Conservation (phyloP, 1,139 yeast genomes). For the Yamadazyma sp. region DNA sequence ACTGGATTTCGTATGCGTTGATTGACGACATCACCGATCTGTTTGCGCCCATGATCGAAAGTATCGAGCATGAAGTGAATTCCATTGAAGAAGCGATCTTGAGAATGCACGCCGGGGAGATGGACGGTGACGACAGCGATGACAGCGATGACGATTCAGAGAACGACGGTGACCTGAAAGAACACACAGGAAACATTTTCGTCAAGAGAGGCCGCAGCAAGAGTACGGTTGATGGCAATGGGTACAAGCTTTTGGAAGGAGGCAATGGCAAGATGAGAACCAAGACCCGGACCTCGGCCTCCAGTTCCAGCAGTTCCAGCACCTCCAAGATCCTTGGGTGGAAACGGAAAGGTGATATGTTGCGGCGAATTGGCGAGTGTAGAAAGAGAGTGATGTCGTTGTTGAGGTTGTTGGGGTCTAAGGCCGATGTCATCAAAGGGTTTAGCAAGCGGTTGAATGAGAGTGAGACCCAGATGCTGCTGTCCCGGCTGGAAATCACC, state of each 20-base stretch:
- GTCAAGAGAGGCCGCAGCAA: conserved; percentile 39
- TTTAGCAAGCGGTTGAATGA: conserved; percentile 90
- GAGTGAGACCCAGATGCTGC: conserved; percentile 46
- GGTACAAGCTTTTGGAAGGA: conserved; percentile 9
- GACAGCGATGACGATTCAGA: conserved; percentile 35
- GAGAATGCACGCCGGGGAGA: conserved; percentile 74
- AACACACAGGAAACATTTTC: conserved; percentile 24
- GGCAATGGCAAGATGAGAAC: conserved; percentile 7
- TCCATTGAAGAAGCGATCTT: conserved; percentile 88
- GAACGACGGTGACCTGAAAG: conserved; percentile 6
- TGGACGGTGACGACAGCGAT: conserved; percentile 44
- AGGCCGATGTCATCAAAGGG: conserved; percentile 95
- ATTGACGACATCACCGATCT: conserved; percentile 97
- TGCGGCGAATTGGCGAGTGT: conserved; percentile 91
- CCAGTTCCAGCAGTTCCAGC: conserved; percentile 29
- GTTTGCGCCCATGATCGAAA: conserved; percentile 93
- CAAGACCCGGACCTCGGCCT: conserved; percentile 12
- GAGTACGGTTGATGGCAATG: conserved; percentile 37
- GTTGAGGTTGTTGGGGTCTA: conserved; percentile 77
- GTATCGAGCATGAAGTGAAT: conserved; percentile 90
- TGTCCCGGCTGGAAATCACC: conserved; percentile 52
- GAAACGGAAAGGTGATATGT: conserved; percentile 92
- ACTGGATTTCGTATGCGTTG: conserved; percentile 96
- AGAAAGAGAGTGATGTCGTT: conserved; percentile 93
- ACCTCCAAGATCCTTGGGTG: conserved; percentile 68